phyloP scores from a whole-genome alignment of 1,284 basidiomycete genomes.

The Rhodotorula sp. region DNA sequence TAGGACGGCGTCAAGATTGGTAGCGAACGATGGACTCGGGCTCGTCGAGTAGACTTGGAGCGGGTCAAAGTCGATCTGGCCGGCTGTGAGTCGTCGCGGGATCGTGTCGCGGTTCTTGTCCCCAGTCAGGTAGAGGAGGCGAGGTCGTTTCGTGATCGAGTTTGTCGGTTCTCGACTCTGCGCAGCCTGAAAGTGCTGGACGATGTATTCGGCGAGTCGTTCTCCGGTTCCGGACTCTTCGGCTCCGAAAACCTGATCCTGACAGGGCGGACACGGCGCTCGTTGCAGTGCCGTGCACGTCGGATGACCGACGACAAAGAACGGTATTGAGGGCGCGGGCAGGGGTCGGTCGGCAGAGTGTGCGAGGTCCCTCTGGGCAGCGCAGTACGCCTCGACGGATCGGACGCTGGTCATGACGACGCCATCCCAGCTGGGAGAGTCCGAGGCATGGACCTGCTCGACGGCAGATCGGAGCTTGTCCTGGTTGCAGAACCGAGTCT shows the following conservation, averaged over 20 bases:
- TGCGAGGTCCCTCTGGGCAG: constrained; percentile 1
- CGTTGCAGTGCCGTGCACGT: constrained; percentile 44
- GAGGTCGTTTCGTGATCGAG: neutral
- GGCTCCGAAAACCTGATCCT: constrained; percentile 58
- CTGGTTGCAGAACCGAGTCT: constrained; percentile 60
- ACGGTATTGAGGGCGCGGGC: constrained; percentile 53
- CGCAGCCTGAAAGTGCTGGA: constrained; percentile 42
- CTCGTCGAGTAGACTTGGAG: constrained; percentile 14
- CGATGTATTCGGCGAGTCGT: constrained; percentile 63
- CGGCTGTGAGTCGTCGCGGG: constrained; percentile 53
- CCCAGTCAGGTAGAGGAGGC: constrained; percentile 68
- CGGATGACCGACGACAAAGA: constrained; percentile 69
- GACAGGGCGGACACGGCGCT: constrained; percentile 42
- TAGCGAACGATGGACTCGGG: neutral
- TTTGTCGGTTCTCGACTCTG: too few species aligned
- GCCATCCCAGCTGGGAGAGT: constrained; percentile 53
- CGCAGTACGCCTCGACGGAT: constrained; percentile 66
- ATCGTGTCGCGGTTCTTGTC: constrained; percentile 76
- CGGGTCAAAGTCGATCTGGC: constrained; percentile 9
- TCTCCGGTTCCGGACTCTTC: constrained; percentile 63
- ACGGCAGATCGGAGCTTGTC: constrained; percentile 55
- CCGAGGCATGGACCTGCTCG: constrained; percentile 22
- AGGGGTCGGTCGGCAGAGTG: neutral
- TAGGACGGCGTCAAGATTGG: neutral
- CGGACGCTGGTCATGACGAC: constrained; percentile 71